These are phyloP conservation scores for Volvox reticuliferus DNA, from an alignment of 139 green algal species.

Conservation along the genomic window DNA sequence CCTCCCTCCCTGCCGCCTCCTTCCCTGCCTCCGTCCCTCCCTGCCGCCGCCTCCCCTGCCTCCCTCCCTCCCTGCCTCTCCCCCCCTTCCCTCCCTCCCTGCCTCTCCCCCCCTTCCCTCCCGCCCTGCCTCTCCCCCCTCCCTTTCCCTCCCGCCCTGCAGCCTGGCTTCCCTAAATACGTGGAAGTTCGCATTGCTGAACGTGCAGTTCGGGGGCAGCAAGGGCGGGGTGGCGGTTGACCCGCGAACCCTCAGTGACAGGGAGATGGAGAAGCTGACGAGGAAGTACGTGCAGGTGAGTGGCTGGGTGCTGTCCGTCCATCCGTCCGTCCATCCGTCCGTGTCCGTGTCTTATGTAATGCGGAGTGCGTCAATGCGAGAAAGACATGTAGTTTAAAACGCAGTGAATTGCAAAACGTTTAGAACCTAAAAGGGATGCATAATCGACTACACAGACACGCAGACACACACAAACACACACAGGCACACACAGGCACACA, in stretches of 20 bases:
- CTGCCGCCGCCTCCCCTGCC: no score
- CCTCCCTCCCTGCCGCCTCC: no score
- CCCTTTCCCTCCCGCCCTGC: not conserved
- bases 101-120: not conserved
- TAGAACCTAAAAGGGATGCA: no score
- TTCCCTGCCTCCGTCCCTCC: not conserved
- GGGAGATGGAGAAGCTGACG: constrained; percentile 84
- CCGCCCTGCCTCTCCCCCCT: not conserved
- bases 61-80: not conserved
- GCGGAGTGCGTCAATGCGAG: no score
- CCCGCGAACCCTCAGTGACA: constrained; percentile 63
- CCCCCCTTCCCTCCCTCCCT: not conserved
- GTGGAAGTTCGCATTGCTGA: constrained; percentile 92
- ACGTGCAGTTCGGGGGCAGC: constrained; percentile 92
- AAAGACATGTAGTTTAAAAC: no score
- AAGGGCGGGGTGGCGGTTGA: constrained; percentile 68
- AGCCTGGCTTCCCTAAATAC: constrained; percentile 89
- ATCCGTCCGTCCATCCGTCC: no score
- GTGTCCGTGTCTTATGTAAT: no score
- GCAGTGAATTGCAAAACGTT: no score
- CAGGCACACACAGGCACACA: no score
- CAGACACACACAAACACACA: no score
- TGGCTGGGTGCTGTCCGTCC: not conserved
- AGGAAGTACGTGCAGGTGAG: constrained; percentile 81
- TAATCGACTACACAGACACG: no score